Conservation (phyloP, 441 rosid species). For the Populus hybrid region DNA sequence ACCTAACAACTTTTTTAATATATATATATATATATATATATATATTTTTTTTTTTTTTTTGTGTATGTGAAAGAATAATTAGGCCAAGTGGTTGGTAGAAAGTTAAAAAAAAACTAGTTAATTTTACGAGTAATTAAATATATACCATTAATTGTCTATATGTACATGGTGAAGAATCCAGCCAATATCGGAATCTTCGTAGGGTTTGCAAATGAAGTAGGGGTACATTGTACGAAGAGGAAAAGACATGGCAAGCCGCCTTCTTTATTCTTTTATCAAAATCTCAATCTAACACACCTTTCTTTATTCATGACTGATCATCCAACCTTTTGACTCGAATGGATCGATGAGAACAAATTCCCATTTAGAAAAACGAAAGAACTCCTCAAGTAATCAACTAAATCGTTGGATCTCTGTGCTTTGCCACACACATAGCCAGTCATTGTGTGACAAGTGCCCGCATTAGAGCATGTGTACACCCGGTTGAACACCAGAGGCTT, state of each 20-base stretch:
- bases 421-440: not conserved
- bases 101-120: not conserved
- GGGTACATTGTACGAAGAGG: conserved; percentile 32
- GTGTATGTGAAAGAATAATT: not conserved
- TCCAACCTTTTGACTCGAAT: conserved; percentile 4
- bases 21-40: too few species aligned
- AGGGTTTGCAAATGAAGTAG: conserved; percentile 19
- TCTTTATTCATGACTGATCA: not conserved
- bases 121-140: not conserved
- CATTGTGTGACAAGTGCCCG: conserved; percentile 9
- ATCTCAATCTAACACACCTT: conserved; percentile 5
- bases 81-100: not conserved
- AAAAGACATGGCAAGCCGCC: conserved; percentile 21
- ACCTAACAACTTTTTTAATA: too few species aligned
- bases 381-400: not conserved
- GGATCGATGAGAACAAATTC: conserved; percentile 14
- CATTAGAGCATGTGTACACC: not conserved
- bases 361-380: conserved; percentile 17
- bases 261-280: not conserved
- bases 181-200: conserved; percentile 17
- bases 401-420: conserved; percentile 1
- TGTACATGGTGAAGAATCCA: conserved; percentile 6
- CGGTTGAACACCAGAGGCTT: conserved; percentile 9
- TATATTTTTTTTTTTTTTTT: too few species aligned
- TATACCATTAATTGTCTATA: not conserved